Conservation (phyloP, 176 grass and related monocot species). For the Oryza glumipatula region DNA sequence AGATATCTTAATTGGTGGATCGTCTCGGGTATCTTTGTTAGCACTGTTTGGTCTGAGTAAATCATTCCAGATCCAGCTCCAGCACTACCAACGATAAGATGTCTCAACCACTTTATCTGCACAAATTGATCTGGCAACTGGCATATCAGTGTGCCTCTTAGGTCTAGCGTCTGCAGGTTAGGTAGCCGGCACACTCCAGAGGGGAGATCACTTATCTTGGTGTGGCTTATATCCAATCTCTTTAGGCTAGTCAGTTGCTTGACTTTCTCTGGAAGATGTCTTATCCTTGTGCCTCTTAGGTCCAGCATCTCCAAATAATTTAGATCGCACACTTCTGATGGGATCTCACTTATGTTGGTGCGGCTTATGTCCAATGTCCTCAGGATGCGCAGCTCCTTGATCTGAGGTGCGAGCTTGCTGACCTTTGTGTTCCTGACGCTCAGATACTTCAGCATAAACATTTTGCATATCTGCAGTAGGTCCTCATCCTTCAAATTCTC, state of each 20-base stretch:
- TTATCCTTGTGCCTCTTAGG: background rate
- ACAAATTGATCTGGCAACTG: background rate
- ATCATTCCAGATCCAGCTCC: background rate
- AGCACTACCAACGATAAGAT: background rate
- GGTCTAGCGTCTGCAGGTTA: too few relatives aligned
- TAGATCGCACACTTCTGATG: background rate
- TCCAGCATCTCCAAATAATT: fast-evolving
- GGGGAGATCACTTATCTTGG: too few relatives aligned
- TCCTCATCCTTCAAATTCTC: background rate
- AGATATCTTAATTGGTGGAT: too few relatives aligned
- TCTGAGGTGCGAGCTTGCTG: background rate
- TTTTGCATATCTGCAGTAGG: background rate
- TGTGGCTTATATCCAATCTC: too few relatives aligned
- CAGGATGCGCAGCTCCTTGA: background rate
- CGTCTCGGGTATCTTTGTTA: too few relatives aligned
- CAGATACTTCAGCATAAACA: background rate
- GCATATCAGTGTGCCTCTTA: background rate
- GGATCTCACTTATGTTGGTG: background rate
- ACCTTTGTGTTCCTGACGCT: background rate
- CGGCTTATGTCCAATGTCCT: fast-evolving
- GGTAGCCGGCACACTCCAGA: too few relatives aligned
- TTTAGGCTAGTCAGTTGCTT: too few relatives aligned
- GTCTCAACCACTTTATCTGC: fast-evolving
- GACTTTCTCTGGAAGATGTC: too few relatives aligned
- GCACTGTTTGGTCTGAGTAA: too few relatives aligned